These are phyloP conservation scores for Lepiota venenata DNA, from an alignment of 768 basidiomycete genomes.

Conservation along the genomic window DNA sequence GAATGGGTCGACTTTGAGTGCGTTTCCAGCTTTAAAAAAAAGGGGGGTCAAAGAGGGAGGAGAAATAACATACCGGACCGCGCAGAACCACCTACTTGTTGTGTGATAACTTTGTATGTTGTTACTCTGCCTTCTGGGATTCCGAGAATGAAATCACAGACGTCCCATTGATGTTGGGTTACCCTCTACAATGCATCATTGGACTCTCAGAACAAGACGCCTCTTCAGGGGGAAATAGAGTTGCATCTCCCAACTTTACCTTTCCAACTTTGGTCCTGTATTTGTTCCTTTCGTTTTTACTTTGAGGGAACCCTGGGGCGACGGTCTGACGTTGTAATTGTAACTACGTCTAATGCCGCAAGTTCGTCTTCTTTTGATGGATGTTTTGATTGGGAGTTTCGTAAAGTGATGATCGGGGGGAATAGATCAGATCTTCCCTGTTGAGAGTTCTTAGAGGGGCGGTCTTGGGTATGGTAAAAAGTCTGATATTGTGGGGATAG, in stretches of 20 bases:
- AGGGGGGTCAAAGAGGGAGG: background rate
- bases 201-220: no score
- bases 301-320: slow-evolving; percentile 23
- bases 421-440: slow-evolving; percentile 1
- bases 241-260: slow-evolving; percentile 18
- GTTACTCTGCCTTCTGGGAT: slow-evolving; percentile 51
- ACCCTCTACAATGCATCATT: slow-evolving; percentile 33
- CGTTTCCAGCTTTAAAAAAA: no score
- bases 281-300: slow-evolving; percentile 20
- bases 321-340: background rate
- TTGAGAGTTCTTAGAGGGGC: background rate
- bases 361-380: background rate
- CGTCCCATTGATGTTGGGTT: slow-evolving; percentile 55
- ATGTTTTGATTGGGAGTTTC: background rate
- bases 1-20: no score
- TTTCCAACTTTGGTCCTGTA: slow-evolving; percentile 34
- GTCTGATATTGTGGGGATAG: background rate
- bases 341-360: background rate
- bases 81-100: slow-evolving; percentile 55
- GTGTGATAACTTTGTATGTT: slow-evolving; percentile 54
- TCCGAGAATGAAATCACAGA: slow-evolving; percentile 49
- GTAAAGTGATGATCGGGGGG: background rate
- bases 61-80: slow-evolving; percentile 52
- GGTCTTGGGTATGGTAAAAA: background rate
- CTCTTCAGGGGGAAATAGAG: background rate